A percentile compares a stretch with the other conserved stretches of the same genome.
phyloP scores from a whole-genome alignment of 2,329 filamentous ascomycete species.

The Xylaria polymorpha region DNA sequence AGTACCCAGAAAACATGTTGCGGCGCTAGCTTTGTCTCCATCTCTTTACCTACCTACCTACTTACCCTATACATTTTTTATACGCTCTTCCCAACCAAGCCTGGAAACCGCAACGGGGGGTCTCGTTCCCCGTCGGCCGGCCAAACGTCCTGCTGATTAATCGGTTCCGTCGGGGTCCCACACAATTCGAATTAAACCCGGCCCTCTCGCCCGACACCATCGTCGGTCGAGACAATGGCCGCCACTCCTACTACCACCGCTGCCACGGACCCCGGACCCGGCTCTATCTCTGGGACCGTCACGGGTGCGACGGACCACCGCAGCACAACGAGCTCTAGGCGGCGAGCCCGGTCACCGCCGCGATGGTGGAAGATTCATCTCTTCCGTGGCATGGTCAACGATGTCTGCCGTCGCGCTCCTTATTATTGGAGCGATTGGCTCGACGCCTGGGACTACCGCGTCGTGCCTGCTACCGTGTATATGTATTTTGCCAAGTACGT shows the following conservation, averaged over 20 bases:
- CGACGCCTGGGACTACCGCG: conserved; percentile 91
- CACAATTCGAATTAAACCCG: neutral
- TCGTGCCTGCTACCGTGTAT: conserved; percentile 87
- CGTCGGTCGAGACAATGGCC: conserved; percentile 18
- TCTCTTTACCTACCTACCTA: neutral
- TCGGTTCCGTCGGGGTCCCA: neutral
- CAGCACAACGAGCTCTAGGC: conserved; percentile 23
- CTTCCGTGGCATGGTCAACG: conserved; percentile 83
- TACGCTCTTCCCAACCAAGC: neutral
- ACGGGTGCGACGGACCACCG: conserved; percentile 19
- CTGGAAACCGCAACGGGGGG: neutral
- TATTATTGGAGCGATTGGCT: conserved; percentile 85
- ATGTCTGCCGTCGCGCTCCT: conserved; percentile 78
- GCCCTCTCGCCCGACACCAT: neutral
- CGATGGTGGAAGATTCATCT: conserved; percentile 79
- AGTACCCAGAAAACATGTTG: conserved; percentile 5
- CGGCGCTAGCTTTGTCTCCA: neutral
- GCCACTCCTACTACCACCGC: neutral
- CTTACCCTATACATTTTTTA: neutral
- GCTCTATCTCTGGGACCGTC: neutral
- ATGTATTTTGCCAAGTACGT: conserved; percentile 93
- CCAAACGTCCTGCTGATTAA: neutral
- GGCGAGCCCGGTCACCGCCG: conserved; percentile 8
- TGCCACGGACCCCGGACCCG: neutral
- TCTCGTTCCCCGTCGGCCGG: neutral